Evolutionary conservation across 108 stramenopile genomes (phyloP), one percentile per base, ranked within the genome.

Genomic region (Epipyxis sp.): DNA sequence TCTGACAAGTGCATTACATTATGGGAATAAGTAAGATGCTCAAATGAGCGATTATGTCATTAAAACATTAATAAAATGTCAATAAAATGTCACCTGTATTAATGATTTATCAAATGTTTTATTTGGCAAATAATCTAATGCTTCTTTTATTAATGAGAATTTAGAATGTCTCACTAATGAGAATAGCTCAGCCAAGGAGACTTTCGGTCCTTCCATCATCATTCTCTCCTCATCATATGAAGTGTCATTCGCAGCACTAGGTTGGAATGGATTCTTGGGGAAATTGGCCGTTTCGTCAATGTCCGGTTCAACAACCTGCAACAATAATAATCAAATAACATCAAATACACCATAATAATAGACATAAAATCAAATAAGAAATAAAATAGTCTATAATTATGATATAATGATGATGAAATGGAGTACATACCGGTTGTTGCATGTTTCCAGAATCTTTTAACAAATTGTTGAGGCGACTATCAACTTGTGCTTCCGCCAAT

Each of bases 141-240:
- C 91, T 78, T 91, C 88, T 76, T 81, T 69, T 2, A 93, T 77
- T 59, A 88, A 82, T 65, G 85, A 86, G 68, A 81, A 69, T 76
- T 92, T 93, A 77, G 90, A 86, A 80, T 90, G 86, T 13, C 89
- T 50, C 34, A 88, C 81, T 83, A 87, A 87, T 27, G 79, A 68
- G n/a, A 87, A 20, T 27, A 89, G 79, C 68, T 84, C 83, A 42
- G 77, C 59, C 37, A 83, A 81, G 0, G 81, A 3, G 20, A 74
- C 50, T 6, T 39, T 6, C 6, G 71, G 71, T 6, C 71, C 71
- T 29, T 74, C 32, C n/a, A 74, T 74, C n/a, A 34, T 74, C 6
- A 37, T 37, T 13, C 65, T 67, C 10, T 74, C 71, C 34, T 74
- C 61, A 6, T 65, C 61, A 13, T 6, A 20, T 50, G 13, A 20